phyloP scores from a whole-genome alignment of 2,329 filamentous ascomycete genomes.

The Podosphaera fusca region DNA sequence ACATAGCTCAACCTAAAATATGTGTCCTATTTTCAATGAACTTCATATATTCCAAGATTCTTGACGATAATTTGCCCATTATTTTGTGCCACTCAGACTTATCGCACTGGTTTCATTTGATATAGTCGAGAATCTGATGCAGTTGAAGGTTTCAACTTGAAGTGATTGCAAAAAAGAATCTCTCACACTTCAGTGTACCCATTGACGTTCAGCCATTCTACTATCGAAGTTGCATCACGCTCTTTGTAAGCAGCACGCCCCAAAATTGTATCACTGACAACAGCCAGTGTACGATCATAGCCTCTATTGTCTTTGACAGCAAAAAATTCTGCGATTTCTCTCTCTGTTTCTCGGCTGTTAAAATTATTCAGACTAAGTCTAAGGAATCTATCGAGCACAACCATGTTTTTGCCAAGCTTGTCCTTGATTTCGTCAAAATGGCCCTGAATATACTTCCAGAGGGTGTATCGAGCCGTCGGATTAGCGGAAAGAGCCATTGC shows the following conservation, averaged over 20 bases:
- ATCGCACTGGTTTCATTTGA: no score
- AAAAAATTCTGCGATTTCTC: constrained; percentile 73
- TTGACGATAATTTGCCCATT: no score
- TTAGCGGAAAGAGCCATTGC: constrained; percentile 53
- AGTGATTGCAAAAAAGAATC: neutral
- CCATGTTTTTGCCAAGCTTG: constrained; percentile 57
- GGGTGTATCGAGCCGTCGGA: constrained; percentile 41
- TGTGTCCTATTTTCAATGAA: no score
- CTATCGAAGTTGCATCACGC: constrained; percentile 47
- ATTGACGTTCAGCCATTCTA: constrained; percentile 54
- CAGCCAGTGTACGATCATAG: constrained; percentile 67
- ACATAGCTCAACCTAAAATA: no score
- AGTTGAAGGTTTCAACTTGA: no score
- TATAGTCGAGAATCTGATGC: no score
- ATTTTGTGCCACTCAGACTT: no score
- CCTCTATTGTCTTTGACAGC: constrained; percentile 61
- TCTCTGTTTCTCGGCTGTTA: constrained; percentile 40
- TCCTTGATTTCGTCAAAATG: constrained; percentile 56
- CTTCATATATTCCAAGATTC: no score
- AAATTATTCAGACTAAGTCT: constrained; percentile 59
- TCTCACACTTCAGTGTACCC: constrained; percentile 21
- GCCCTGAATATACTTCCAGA: constrained; percentile 70
- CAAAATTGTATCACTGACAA: constrained; percentile 66
- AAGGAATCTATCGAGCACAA: constrained; percentile 76
- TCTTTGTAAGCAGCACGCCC: constrained; percentile 63